Evolutionary conservation across 2,329 filamentous ascomycete species (phyloP), one percentile per base, ranked within the genome.

Genomic region (Chaetomium globosum): DNA sequence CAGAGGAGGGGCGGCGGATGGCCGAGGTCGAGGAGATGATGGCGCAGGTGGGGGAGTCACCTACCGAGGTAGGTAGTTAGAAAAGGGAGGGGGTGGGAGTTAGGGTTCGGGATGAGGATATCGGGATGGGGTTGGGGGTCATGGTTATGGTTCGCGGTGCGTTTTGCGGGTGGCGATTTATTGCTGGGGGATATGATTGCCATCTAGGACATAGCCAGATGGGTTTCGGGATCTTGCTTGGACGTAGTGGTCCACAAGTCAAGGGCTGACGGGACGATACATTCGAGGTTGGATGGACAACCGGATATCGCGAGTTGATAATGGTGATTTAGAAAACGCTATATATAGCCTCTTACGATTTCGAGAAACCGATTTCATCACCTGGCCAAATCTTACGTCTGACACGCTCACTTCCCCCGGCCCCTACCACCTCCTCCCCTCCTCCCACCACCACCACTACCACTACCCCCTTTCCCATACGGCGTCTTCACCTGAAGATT

Each of bases 401-500:
- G 9, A 12, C 33, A 10, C 55, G 16, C 9, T 65, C 52, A 58
- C 55, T 6, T 63, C n/a, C 63, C 62, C 55, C 21, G 51, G 53
- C 61, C 63, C 48, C 54, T 64, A 9, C 69, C 65, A 46, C 55
- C 60, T n/a, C 69, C 66, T 52, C 67, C 67, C 48, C 68, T 68
- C 58, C 73, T 67, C 58, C 73, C 67, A 54, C 75, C 67, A 28
- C 74, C 71, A 16, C 76, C 74, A 59, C 77, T 67, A 5, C 65
- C 55, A 65, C 79, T 75, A 59, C 78, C 74, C 67, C 81, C 68
- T 65, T 85, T 82, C 73, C 83, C 78, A 74, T 76, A 72, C 23
- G 84, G 84, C 46, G 78, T 72, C 62, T 77, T 77, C 31, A 79
- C 78, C 69, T 82, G 82, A 28, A 90, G 80, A 0, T 78, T 81